A percentile compares a stretch with the other conserved stretches of the same genome.
phyloP scores from a whole-genome alignment of 2,329 filamentous ascomycete species.

The Penicillium concentricum region DNA sequence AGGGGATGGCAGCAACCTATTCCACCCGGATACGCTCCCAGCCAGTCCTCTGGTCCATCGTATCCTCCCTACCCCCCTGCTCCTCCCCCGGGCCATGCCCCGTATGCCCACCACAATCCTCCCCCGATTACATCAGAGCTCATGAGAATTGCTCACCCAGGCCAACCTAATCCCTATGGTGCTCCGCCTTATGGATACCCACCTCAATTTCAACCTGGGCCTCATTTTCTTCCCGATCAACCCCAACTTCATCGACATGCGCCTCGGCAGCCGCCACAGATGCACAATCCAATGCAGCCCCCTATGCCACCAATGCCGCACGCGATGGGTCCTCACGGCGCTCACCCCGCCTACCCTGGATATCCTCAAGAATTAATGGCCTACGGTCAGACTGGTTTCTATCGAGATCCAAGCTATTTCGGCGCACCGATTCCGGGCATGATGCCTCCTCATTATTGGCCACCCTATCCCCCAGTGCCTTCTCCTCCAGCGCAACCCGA shows the following conservation, averaged over 20 bases:
- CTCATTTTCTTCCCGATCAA: constrained; percentile 27
- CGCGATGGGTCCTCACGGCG: constrained; percentile 22
- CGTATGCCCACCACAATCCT: constrained; percentile 26
- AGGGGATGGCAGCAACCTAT: constrained; percentile 32
- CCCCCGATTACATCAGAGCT: constrained; percentile 33
- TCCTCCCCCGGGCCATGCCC: constrained; percentile 25
- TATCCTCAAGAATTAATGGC: constrained; percentile 41
- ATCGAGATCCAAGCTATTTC: constrained; percentile 27
- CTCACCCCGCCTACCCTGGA: constrained; percentile 29
- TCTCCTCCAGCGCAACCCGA: constrained; percentile 32
- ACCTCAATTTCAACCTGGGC: constrained; percentile 27
- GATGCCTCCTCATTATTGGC: constrained; percentile 35
- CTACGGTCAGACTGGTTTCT: constrained; percentile 35
- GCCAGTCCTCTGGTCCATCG: constrained; percentile 41
- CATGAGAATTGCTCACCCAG: constrained; percentile 30
- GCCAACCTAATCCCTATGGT: constrained; percentile 28
- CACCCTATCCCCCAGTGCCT: constrained; percentile 37
- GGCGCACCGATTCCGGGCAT: constrained; percentile 36
- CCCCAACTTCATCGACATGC: constrained; percentile 31
- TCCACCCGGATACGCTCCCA: constrained; percentile 40
- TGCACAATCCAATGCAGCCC: constrained; percentile 33
- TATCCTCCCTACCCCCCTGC: constrained; percentile 34
- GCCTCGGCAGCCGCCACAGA: constrained; percentile 25
- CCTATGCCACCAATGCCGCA: constrained; percentile 22
- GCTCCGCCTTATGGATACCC: constrained; percentile 31